Base-by-base conservation (phyloP, 1,284 basidiomycete species). In the Caloboletus firmus region DNA sequence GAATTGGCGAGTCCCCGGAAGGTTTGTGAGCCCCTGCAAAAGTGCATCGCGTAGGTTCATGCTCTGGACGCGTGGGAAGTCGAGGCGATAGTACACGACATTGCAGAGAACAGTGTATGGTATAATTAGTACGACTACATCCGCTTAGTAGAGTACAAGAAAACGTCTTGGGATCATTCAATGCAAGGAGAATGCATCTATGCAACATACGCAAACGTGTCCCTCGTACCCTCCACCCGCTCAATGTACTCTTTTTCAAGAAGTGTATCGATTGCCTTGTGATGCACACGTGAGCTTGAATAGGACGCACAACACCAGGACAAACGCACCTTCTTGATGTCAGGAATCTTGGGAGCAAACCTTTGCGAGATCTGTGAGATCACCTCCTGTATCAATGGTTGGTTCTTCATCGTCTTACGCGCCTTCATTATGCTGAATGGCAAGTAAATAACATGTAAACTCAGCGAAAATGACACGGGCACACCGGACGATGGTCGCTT, bases 181-280 rank as follows among this genome's bases (percentile, higher is more conserved):
- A 28, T 28, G 26, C 26, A 28, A 28, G 26, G 20, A 22, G n/a
- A 26, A 32, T 32, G 36, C 32, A 24, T 46, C 72, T 65, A 80
- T 76, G 87, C 87, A 56, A 90, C 85, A 65, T 91, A 91, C 24
- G 85, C 84, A 66, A 90, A 91, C 46, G 84, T 86, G 68, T 91
- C 88, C 64, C 86, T 82, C 45, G 85, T 86, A 17, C 87, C 92
- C 28, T 93, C 91, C 26, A 92, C 89, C 36, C 95, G 87, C 71
- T 98, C 95, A 57, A 99, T 89, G 71, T 97, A 99, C 74, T 98
- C 97, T 74, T 98, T 97, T 77, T 99, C 96, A 51, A 99, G 82
- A 35, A 99, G 77, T 36, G 91, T 89, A 68, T 99, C 97, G 65
- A 99, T 98, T n/a, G 96, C 95, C 89, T 45, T 93, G 68, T 36